These are phyloP conservation scores for Closterium sp. DNA, from an alignment of 139 green algal species.

Conservation along the genomic window DNA sequence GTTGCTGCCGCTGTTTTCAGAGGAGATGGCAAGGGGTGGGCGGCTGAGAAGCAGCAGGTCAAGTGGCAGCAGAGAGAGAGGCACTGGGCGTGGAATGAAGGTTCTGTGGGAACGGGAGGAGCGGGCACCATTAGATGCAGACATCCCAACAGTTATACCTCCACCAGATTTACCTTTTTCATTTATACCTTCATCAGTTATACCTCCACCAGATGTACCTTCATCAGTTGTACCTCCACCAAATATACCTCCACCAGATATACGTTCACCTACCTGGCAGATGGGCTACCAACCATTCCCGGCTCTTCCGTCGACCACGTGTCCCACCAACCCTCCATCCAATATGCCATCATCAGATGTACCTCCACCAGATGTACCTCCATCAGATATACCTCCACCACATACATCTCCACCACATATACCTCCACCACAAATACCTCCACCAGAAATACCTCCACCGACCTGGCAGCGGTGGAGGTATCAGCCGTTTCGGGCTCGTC, in stretches of 20 bases:
- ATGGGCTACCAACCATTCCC: not conserved
- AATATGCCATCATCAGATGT: too few species aligned
- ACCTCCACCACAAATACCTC: too few species aligned
- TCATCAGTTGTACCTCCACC: too few species aligned
- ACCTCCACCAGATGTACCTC: too few species aligned
- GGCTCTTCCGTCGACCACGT: not conserved
- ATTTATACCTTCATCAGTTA: too few species aligned
- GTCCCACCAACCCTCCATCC: not conserved
- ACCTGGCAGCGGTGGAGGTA: too few species aligned
- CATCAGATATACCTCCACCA: too few species aligned
- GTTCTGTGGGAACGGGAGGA: not conserved
- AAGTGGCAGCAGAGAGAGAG: not conserved
- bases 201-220: not conserved
- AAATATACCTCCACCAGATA: not conserved
- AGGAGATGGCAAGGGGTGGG: not conserved
- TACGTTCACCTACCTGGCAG: not conserved
- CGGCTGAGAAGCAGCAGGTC: not conserved
- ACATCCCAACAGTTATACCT: not conserved
- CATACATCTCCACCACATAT: too few species aligned
- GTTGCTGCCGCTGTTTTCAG: not conserved
- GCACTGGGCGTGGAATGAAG: not conserved
- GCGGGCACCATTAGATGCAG: not conserved
- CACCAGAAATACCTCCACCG: too few species aligned
- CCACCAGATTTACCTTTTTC: not conserved
- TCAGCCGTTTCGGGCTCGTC: too few species aligned